Evolutionary conservation across 2,329 filamentous ascomycete species (phyloP), one percentile per base, ranked within the genome.

Genomic region (Alternaria brassicae): DNA sequence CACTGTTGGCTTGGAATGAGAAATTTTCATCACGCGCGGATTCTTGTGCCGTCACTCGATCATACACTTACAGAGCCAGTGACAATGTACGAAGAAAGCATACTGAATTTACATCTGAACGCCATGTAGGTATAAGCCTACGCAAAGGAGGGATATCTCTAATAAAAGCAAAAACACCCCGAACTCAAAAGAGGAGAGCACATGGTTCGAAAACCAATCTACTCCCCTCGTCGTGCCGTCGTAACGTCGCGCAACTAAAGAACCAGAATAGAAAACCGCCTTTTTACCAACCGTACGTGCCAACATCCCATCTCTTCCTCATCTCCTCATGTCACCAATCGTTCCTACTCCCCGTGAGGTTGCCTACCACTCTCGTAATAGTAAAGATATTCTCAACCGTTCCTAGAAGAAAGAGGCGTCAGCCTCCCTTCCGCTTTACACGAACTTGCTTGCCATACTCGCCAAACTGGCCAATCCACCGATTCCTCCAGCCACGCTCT

Each of bases 391-490:
- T 59, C 52, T 61, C 59, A 27, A 57, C 59, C 36, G 59, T 61
- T 56, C 59, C 59, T 61, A 59, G 51, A 36, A 39, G 27, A 39
- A 40, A 40, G 10, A 51, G 15, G 17, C 25, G 56, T 62, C 52
- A 60, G 47, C 53, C 51, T 37, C 23, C 42, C 51, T 44, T 51
- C 37, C 56, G 10, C 32, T 25, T 50, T 58, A 86, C 75, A 85
- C 78, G 61, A 86, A 85, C 63, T 70, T 70, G n/a, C 58, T 63
- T 52, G 68, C 69, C 69, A 80, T 80, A 76, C 83, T 81, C 67
- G 85, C 78, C 66, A 85, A 64, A 58, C 79, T 80, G 13, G 81
- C 80, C 47, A 84, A 71, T 47, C 80, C 80, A 21, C 81, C 79
- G 61, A 82, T 80, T 53, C 80, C 76, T 6, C 65, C 65, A 7